Base-by-base conservation (phyloP, 2,329 filamentous ascomycete species). In the Trichoderma sp. region DNA sequence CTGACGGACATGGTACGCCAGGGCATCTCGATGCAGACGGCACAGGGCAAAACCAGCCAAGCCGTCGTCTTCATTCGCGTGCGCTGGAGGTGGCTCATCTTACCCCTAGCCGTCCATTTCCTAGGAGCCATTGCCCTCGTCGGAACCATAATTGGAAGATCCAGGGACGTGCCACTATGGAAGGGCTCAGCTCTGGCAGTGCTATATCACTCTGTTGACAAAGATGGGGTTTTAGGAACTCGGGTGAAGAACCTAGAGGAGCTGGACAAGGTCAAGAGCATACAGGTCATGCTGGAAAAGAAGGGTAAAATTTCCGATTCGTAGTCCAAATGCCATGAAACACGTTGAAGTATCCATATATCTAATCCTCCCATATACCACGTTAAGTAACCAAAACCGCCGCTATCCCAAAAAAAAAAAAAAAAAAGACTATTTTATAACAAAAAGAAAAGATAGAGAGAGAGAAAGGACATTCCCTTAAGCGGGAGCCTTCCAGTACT, bases 401-500 rank as follows among this genome's bases (percentile, higher is more conserved):
- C 57, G 18, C 69, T n/a, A 21, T 66, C 36, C 69, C 34, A 43
- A 39, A 34, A n/a, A n/a, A n/a, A n/a, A n/a, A n/a, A n/a, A n/a
- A n/a, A n/a, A n/a, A n/a, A 57, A 57, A 57, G 14, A 57, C 57
- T 30, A 30, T 32, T 32, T 32, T 32, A 21, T 32, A 8, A 34
- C 28, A 34, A 60, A 6, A 7, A 60, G 47, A 18, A 21, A 67
- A 65, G 5, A 32, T 11, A 6, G 12, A 32, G 30, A 26, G 4
- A 36, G 14, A 43, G 28, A 36, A 18, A 36, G 5, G 28, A 15
- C 2, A 47, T 6, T 11, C 1, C 14, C 18, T 70, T 71, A 74
- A 32, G 53, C 73, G 11, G 62, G 36, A 34, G 58, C 60, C 76
- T 78, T 80, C 76, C 78, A 92, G 82, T 97, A 97, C 82, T 93